phyloP scores from a whole-genome alignment of 352 stramenopile genomes.

The Phytopythium montanum region DNA sequence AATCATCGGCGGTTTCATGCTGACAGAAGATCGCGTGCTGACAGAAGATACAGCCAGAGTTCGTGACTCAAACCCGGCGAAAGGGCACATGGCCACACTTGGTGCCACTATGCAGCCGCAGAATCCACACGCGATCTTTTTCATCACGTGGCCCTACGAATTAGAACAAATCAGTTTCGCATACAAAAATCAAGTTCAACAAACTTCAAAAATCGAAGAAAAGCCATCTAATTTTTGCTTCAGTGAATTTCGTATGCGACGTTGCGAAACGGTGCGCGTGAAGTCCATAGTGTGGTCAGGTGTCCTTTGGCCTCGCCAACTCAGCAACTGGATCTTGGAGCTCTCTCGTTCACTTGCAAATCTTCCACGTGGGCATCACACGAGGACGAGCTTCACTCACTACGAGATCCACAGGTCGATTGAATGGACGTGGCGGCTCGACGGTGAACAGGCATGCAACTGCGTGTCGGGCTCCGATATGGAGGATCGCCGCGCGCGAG shows the following conservation, averaged over 20 bases:
- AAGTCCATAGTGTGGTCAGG: neutral
- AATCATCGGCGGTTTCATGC: neutral
- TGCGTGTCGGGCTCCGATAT: neutral
- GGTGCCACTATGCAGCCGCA: neutral
- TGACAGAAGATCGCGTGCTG: neutral
- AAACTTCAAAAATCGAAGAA: constrained; percentile 7
- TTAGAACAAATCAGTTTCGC: neutral
- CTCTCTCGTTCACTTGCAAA: constrained; percentile 1
- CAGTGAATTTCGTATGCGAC: constrained; percentile 4
- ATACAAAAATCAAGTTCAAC: neutral
- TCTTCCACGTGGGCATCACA: neutral
- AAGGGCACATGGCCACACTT: constrained; percentile 9
- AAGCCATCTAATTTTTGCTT: constrained; percentile 3
- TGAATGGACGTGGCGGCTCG: neutral
- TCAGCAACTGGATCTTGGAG: neutral
- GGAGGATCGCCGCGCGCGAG: neutral
- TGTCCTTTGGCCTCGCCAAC: neutral
- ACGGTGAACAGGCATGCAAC: neutral
- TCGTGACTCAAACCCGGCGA: neutral
- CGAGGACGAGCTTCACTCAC: neutral
- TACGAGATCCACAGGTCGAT: neutral
- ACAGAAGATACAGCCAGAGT: neutral
- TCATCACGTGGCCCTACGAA: neutral
- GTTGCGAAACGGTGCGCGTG: neutral
- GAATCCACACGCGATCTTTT: constrained; percentile 5